Base-by-base conservation (phyloP, 805 yeast species). In the Metschnikowia peoriensis region DNA sequence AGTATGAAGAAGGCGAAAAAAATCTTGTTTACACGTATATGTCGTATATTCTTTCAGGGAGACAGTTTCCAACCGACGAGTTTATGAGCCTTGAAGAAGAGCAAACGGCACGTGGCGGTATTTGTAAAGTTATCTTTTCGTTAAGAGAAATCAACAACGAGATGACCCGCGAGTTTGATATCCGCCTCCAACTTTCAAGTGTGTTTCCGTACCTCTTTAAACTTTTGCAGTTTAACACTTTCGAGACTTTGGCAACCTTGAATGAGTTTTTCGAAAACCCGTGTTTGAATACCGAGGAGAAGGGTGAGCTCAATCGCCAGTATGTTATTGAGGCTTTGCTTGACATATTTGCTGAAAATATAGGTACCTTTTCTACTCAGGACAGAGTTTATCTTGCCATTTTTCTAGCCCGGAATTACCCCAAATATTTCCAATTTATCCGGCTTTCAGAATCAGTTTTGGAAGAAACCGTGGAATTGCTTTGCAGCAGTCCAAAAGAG, bases 261-360 rank as follows among this genome's bases (percentile, higher is more conserved):
- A 86, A 90, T 66, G 96, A 88, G 65, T 86, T 88, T 8, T 85
- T 93, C 63, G 97, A 93, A 64, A 96, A 90, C 64, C 70, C 87
- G 0, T 73, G 81, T 41, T 66, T 93, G 51, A 89, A 91, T 65
- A 90, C 84, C 17, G 84, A 82, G 43, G 78, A 72, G 29, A 64
- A 69, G 27, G 64, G 66, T 15, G 65, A 62, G 17, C 75, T 88
- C 5, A 86, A 76, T 55, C 74, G 98, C 16, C 98, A 93, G 65
- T 86, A 85, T 59, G 80, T 93, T 12, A 70, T 89, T 17, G 93
- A 89, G 54, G 81, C 89, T 4, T 67, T 93, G 17, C 64, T 89
- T 14, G 88, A 87, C 47, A 68, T 85, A 2, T 77, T 80, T 58
- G 74, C 75, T 2, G 72, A 68, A 6, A 66, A 72, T 49, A 55